A percentile compares a stretch with the other conserved stretches of the same genome.
Evolutionary conservation across 208 protist species (phyloP).

Genomic region (Trypanosoma platydactyli): DNA sequence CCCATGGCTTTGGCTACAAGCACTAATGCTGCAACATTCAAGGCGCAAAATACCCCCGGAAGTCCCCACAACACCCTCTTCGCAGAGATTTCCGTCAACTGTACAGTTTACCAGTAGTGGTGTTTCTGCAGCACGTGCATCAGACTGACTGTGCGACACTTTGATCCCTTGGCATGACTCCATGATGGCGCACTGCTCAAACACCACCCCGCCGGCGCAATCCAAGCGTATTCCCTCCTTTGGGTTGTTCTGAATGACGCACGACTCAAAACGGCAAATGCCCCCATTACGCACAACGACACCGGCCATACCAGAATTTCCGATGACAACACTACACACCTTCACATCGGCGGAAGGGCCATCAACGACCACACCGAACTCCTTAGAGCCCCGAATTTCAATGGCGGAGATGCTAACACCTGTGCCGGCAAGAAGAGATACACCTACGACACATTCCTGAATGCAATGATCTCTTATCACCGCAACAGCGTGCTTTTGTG

Average conservation of each 20-base stretch:
- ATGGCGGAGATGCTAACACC: slow-evolving; percentile 9
- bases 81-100: slow-evolving; percentile 21
- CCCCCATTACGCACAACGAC: slow-evolving; percentile 25
- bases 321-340: slow-evolving; percentile 19
- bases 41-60: slow-evolving; percentile 1
- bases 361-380: slow-evolving; percentile 32
- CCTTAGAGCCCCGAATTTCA: slow-evolving; percentile 14
- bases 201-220: slow-evolving; percentile 13
- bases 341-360: slow-evolving; percentile 21
- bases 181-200: slow-evolving; percentile 25
- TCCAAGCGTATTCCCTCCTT: slow-evolving; percentile 17
- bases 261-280: slow-evolving; percentile 24
- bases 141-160: background rate
- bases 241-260: slow-evolving; percentile 13
- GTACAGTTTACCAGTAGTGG: slow-evolving; percentile 24
- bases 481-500: background rate
- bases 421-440: slow-evolving; percentile 22
- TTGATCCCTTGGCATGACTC: slow-evolving; percentile 15
- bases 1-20: slow-evolving; percentile 12
- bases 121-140: background rate
- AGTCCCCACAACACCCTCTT: slow-evolving; percentile 13
- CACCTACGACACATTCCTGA: slow-evolving; percentile 28
- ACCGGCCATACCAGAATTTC: slow-evolving; percentile 24
- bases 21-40: slow-evolving; percentile 21
- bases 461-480: slow-evolving; percentile 15